Evolutionary conservation across 495 filamentous ascomycete species (phyloP), one percentile per base, ranked within the genome.

Genomic region (Penicillium dipodomyicola): DNA sequence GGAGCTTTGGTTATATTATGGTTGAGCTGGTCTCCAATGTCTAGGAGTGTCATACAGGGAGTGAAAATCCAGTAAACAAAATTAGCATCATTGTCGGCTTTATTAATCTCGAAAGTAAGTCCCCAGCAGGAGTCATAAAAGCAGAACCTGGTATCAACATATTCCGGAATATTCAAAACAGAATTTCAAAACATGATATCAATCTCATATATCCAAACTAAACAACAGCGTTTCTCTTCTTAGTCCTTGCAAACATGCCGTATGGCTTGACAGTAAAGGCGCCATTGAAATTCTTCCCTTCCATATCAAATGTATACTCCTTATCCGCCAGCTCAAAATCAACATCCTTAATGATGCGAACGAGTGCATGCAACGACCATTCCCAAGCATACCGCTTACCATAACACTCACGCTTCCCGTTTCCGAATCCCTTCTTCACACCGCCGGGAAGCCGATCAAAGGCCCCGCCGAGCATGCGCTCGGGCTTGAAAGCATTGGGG

Each of bases 371-470:
- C 54, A 78, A 50, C 14, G 70, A 72, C 78, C 77, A 81, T 60
- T 87, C 78, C 82, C 80, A 85, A 2, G 87, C 87, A 75, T 84
- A 88, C 47, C 81, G 61, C 62, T 79, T 81, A 5, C 87, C 87
- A 33, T 85, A 80, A 56, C 87, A 91, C 54, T 77, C 79, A 43
- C 87, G 68, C 75, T 86, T 85, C 19, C 87, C 87, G 54, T 88
- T 89, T 1, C 87, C 87, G 45, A 87, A 91, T 30, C 77, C 77
- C 63, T 87, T 88, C 80, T 87, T 88, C 2, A 82, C 83, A 0
- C 74, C 80, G 2, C 65, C 55, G 0, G 86, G 86, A 32, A 89
- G 67, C 14, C 66, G 70, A 9, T 84, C 81, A 62, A 84, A 89
- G 11, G 75, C 69, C 56, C 87, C 82, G 25, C 84, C 85, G 19